Conservation (phyloP, 2,329 filamentous ascomycete genomes). For the Hypoxylon sp. region DNA sequence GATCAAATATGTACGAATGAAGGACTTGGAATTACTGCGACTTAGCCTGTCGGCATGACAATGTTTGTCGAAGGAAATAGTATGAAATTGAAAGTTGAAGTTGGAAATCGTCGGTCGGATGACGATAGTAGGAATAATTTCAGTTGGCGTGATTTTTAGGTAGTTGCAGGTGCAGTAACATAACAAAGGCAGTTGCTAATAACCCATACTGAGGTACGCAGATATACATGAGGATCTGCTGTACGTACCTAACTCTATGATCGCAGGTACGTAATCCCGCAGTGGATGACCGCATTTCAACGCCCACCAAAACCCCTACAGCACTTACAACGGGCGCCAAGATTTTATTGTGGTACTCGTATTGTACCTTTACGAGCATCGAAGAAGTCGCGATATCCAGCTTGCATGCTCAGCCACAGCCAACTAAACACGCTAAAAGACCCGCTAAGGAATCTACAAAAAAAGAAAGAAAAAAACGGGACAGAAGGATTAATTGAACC, state of each 20-base stretch:
- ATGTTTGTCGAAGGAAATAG: slow-evolving; percentile 10
- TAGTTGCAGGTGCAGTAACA: background rate
- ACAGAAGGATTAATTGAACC: slow-evolving; percentile 1
- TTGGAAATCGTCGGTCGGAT: slow-evolving; percentile 26
- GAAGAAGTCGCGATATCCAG: background rate
- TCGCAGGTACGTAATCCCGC: slow-evolving; percentile 36
- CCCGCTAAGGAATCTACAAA: slow-evolving; percentile 14
- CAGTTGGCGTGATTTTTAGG: background rate
- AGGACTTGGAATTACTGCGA: slow-evolving; percentile 2
- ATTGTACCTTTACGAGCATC: slow-evolving; percentile 17
- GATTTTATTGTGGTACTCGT: slow-evolving; percentile 18
- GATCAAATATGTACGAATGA: slow-evolving; percentile 25
- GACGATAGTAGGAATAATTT: slow-evolving; percentile 29
- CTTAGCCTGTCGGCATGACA: slow-evolving; percentile 1
- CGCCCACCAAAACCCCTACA: slow-evolving; percentile 20
- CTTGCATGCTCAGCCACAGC: slow-evolving; percentile 25
- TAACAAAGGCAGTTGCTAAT: slow-evolving; percentile 1
- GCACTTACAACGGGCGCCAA: slow-evolving; percentile 12
- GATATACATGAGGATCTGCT: slow-evolving; percentile 23
- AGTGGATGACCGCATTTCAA: slow-evolving; percentile 16
- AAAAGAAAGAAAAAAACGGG: slow-evolving; percentile 9
- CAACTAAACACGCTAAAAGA: slow-evolving; percentile 14
- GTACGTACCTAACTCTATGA: slow-evolving; percentile 18
- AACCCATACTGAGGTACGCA: slow-evolving; percentile 15
- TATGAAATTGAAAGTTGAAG: slow-evolving; percentile 11